A percentile compares a stretch with the other conserved stretches of the same genome.
Conservation (phyloP, 2,329 filamentous ascomycete species). For the Tolypocladium ophioglossoides region DNA sequence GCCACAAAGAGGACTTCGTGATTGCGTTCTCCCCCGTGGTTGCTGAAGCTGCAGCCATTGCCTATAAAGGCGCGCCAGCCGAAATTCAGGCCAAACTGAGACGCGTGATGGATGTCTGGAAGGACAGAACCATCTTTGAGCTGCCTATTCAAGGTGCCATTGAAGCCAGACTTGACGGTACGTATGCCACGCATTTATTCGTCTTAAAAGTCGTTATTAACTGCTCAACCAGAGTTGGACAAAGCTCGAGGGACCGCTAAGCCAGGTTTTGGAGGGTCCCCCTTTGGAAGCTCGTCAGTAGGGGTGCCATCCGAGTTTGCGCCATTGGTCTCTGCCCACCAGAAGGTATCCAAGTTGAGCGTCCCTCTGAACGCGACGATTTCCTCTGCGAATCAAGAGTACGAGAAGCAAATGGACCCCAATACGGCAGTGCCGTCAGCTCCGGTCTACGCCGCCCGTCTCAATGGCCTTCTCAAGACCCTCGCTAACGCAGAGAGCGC, state of each 20-base stretch:
- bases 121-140: constrained; percentile 77
- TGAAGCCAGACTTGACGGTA: constrained; percentile 71
- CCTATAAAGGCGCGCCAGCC: constrained; percentile 78
- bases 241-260: constrained; percentile 45
- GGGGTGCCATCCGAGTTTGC: constrained; percentile 63
- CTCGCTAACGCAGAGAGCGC: constrained; percentile 82
- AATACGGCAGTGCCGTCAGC: constrained; percentile 60
- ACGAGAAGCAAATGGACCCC: constrained; percentile 70
- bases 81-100: constrained; percentile 84
- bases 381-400: constrained; percentile 68
- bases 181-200: constrained; percentile 7
- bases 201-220: constrained; percentile 3
- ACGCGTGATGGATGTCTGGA: constrained; percentile 91
- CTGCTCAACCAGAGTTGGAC: constrained; percentile 43
- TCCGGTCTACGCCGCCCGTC: constrained; percentile 81
- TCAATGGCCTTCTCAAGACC: constrained; percentile 82
- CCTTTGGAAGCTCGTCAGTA: constrained; percentile 41
- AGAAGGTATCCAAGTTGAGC: constrained; percentile 62
- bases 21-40: constrained; percentile 86
- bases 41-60: constrained; percentile 78
- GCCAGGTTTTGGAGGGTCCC: constrained; percentile 44
- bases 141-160: constrained; percentile 67
- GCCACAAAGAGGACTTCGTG: constrained; percentile 86
- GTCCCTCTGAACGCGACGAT: constrained; percentile 56
- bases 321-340: constrained; percentile 63